Evolutionary conservation across 495 filamentous ascomycete genomes (phyloP).

Genomic region (Hypoxylon fuscum): DNA sequence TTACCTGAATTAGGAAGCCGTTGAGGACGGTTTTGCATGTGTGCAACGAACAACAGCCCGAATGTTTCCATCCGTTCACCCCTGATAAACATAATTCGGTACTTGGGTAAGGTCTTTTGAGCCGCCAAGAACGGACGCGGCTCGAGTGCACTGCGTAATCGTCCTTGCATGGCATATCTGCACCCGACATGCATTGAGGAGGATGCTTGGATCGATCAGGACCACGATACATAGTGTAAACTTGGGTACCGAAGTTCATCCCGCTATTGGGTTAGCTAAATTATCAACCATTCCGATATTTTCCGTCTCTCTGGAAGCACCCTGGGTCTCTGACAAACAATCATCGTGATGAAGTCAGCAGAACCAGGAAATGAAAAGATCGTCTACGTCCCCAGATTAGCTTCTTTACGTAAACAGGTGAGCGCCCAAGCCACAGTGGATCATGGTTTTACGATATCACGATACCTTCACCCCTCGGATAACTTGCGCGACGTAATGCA

Average conservation of each 20-base stretch:
- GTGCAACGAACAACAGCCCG: slow-evolving; percentile 22
- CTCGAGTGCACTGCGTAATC: slow-evolving; percentile 36
- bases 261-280: slow-evolving; percentile 38
- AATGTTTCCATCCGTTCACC: slow-evolving; percentile 35
- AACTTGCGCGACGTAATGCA: slow-evolving; percentile 26
- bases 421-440: slow-evolving; percentile 29
- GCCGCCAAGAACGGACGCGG: slow-evolving; percentile 36
- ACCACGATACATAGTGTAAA: slow-evolving; percentile 11
- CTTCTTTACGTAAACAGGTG: slow-evolving; percentile 29
- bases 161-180: slow-evolving; percentile 41
- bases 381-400: slow-evolving; percentile 10
- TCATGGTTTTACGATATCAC: slow-evolving; percentile 29
- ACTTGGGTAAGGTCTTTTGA: slow-evolving; percentile 40
- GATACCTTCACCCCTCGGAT: slow-evolving; percentile 15
- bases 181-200: slow-evolving; percentile 27
- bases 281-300: slow-evolving; percentile 26
- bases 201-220: slow-evolving; percentile 13
- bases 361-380: slow-evolving; percentile 22
- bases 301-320: slow-evolving; percentile 22
- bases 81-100: slow-evolving; percentile 39
- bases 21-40: too few relatives aligned
- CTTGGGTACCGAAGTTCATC: slow-evolving; percentile 37
- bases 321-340: slow-evolving; percentile 14
- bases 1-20: slow-evolving; percentile 1
- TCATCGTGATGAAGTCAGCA: slow-evolving; percentile 1